Evolutionary conservation across 2,329 filamentous ascomycete species (phyloP).

Genomic region (Alternaria novae-zelandiae): DNA sequence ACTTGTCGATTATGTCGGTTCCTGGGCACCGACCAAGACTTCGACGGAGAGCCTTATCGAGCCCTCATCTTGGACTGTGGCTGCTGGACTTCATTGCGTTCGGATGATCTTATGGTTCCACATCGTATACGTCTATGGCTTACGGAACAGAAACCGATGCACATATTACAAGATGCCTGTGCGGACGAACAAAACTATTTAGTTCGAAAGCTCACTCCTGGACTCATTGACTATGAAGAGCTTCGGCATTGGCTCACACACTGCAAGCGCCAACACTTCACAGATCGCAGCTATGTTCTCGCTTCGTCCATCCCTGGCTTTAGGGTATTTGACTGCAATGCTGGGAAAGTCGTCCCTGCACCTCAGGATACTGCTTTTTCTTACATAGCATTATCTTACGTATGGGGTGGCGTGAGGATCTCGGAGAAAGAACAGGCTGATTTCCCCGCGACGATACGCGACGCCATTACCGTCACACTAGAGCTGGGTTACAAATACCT

Average conservation of each 20-base stretch:
- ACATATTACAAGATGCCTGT: no score
- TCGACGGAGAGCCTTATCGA: no score
- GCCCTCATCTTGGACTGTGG: no score
- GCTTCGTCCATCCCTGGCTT: not conserved
- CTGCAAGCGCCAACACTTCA: not conserved
- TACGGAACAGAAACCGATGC: no score
- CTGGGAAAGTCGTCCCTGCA: not conserved
- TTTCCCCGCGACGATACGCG: not conserved
- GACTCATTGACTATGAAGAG: accelerated
- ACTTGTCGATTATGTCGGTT: not conserved
- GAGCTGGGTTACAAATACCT: not conserved
- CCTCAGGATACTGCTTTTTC: accelerated
- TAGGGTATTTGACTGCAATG: not conserved
- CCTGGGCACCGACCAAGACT: no score
- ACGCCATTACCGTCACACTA: not conserved
- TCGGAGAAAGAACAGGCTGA: no score
- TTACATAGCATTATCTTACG: not conserved
- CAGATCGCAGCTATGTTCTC: no score
- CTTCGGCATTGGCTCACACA: not conserved
- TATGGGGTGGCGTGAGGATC: not conserved
- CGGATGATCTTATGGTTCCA: no score
- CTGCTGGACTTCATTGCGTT: no score
- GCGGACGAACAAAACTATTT: no score
- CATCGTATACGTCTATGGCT: no score
- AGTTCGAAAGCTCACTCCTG: accelerated